These are phyloP conservation scores for Rhodamnia rubescens DNA, from an alignment of 345 rosid species.

Conservation along the genomic window DNA sequence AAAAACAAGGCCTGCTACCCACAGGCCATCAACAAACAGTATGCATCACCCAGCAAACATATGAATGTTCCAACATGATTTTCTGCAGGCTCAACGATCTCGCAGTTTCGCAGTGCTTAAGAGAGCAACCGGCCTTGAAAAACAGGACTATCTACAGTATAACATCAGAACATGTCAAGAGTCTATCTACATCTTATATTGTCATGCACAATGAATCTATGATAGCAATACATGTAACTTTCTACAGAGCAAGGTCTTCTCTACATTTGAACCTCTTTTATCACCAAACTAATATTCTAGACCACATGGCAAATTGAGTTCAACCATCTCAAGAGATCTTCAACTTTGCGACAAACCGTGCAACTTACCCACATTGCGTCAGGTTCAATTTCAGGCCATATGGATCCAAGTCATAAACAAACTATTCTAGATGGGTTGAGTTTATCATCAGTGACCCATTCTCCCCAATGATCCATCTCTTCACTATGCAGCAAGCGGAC, in stretches of 20 bases:
- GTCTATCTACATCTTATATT: not conserved
- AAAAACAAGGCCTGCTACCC: not conserved
- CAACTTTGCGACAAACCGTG: not conserved
- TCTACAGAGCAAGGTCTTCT: not conserved
- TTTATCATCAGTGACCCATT: not conserved
- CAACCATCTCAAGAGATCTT: not conserved
- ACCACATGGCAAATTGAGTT: not conserved
- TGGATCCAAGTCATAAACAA: not conserved
- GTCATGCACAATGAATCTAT: not conserved
- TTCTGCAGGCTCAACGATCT: not conserved
- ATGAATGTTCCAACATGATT: not conserved
- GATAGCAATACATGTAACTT: not conserved
- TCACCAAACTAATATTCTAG: not conserved
- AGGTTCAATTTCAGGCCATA: not conserved
- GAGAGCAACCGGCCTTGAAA: not conserved
- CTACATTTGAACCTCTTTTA: not conserved
- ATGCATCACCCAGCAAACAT: not conserved
- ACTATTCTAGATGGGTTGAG: not conserved
- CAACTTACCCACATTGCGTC: not conserved
- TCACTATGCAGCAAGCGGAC: not conserved
- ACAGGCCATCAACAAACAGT: not conserved
- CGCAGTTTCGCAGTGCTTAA: not conserved
- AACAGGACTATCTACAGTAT: not conserved
- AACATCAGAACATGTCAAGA: not conserved
- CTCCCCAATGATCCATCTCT: not conserved